Conservation (phyloP, 192 early-diverging fungal species). For the Coemansia sp. region DNA sequence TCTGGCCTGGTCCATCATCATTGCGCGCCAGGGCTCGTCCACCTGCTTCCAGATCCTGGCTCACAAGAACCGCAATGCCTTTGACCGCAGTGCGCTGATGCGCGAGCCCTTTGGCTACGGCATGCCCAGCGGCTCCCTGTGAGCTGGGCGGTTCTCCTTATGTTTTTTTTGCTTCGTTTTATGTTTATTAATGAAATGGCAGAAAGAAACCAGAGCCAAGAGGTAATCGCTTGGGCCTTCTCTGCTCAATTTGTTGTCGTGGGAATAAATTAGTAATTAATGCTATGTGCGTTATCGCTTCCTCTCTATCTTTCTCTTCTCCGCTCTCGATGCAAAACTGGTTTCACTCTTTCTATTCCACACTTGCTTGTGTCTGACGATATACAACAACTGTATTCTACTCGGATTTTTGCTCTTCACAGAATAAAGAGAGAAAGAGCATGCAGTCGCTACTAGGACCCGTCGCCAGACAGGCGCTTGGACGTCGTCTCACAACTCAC, state of each 20-base stretch:
- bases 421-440: no score
- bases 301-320: no score
- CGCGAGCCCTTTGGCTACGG: slow-evolving; percentile 33
- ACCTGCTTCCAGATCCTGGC: slow-evolving; percentile 95
- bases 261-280: no score
- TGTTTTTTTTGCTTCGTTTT: background rate
- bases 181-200: background rate
- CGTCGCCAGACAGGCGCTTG: background rate
- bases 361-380: no score
- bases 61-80: slow-evolving; percentile 97
- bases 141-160: background rate
- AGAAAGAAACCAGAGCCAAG: no score
- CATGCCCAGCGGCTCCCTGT: slow-evolving; percentile 29
- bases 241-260: no score
- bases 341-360: no score
- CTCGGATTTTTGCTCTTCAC: no score
- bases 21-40: slow-evolving; percentile 94
- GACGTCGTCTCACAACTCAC: background rate
- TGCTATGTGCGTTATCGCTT: no score
- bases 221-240: no score
- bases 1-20: slow-evolving; percentile 94
- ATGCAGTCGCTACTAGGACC: background rate
- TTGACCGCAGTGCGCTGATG: slow-evolving; percentile 79
- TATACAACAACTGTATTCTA: no score
- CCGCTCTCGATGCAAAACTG: no score